Percentiles rank a stretch among this genome's conserved stretches.
These are phyloP conservation scores for Verticillium dahliae DNA, from an alignment of 2,329 filamentous ascomycete species.

Conservation along the genomic window DNA sequence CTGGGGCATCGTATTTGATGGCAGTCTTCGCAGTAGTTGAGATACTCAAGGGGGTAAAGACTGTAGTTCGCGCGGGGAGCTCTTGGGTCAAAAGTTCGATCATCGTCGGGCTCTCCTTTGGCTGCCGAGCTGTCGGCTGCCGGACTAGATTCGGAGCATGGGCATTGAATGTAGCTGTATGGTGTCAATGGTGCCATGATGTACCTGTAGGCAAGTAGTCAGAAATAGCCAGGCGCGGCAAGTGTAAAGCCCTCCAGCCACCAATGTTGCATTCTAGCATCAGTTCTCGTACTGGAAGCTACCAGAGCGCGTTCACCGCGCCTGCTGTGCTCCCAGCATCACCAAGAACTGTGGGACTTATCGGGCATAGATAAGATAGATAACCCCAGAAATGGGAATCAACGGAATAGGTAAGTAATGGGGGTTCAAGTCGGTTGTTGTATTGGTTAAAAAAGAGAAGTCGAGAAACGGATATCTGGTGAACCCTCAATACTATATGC, in stretches of 20 bases:
- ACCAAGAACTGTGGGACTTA: not conserved
- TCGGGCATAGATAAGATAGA: not conserved
- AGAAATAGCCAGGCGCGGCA: not conserved
- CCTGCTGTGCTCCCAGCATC: not conserved
- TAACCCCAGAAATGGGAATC: too few species aligned
- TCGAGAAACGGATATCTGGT: too few species aligned
- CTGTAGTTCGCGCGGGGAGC: slow-evolving; percentile 83
- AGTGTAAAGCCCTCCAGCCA: not conserved
- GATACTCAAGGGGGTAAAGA: slow-evolving; percentile 84
- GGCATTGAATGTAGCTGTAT: slow-evolving; percentile 63
- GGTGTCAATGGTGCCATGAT: slow-evolving; percentile 47
- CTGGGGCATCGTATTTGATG: slow-evolving; percentile 90
- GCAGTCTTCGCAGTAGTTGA: slow-evolving; percentile 96
- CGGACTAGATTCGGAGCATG: slow-evolving; percentile 44
- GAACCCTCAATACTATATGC: too few species aligned
- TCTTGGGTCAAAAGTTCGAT: slow-evolving; percentile 78
- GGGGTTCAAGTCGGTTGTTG: too few species aligned
- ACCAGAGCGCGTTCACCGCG: not conserved
- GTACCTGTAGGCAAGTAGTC: not conserved
- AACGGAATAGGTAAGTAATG: too few species aligned
- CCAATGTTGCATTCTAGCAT: not conserved
- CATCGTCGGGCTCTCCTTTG: slow-evolving; percentile 51
- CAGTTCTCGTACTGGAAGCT: not conserved
- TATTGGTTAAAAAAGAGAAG: too few species aligned
- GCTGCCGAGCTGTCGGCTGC: slow-evolving; percentile 22